phyloP scores from a whole-genome alignment of 1,284 basidiomycete genomes.

The Cutaneotrichosporon arboriforme region DNA sequence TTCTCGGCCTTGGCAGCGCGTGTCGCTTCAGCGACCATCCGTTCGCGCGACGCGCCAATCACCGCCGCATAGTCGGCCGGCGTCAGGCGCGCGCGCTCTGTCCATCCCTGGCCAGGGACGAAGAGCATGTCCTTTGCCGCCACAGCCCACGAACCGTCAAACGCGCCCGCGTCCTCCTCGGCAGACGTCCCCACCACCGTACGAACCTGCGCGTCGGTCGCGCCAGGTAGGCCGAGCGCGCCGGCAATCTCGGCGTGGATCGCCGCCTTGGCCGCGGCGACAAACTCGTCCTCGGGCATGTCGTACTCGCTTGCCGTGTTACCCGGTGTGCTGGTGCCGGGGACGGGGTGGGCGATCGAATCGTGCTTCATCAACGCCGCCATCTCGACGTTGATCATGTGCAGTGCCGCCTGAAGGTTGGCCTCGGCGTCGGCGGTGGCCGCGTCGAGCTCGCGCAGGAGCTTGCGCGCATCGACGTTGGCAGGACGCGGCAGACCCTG shows the following conservation, averaged over 20 bases:
- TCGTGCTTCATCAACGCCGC: slow-evolving; percentile 79
- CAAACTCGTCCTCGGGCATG: slow-evolving; percentile 67
- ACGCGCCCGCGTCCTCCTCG: slow-evolving; percentile 57
- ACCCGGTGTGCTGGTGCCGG: slow-evolving; percentile 73
- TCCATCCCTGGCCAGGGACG: slow-evolving; percentile 61
- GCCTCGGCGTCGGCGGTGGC: slow-evolving; percentile 53
- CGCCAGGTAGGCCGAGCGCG: slow-evolving; percentile 76
- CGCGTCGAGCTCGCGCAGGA: slow-evolving; percentile 50
- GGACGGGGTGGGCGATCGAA: slow-evolving; percentile 77
- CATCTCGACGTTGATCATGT: slow-evolving; percentile 73
- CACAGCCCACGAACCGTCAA: slow-evolving; percentile 61
- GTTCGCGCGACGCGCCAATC: slow-evolving; percentile 62
- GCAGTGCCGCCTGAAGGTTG: slow-evolving; percentile 55
- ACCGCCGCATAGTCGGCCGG: slow-evolving; percentile 59
- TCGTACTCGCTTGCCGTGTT: slow-evolving; percentile 66
- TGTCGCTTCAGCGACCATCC: slow-evolving; percentile 74
- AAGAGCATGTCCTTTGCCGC: slow-evolving; percentile 60
- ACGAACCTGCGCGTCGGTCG: slow-evolving; percentile 69
- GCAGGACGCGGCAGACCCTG: slow-evolving; percentile 78
- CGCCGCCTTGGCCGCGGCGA: slow-evolving; percentile 65
- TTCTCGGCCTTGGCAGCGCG: slow-evolving; percentile 85
- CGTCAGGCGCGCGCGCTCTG: slow-evolving; percentile 59
- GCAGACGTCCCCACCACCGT: slow-evolving; percentile 63
- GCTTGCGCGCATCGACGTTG: slow-evolving; percentile 64
- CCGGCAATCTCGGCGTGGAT: slow-evolving; percentile 77